Conservation (phyloP, 1,284 basidiomycete genomes). For the Sporisorium sorghi region DNA sequence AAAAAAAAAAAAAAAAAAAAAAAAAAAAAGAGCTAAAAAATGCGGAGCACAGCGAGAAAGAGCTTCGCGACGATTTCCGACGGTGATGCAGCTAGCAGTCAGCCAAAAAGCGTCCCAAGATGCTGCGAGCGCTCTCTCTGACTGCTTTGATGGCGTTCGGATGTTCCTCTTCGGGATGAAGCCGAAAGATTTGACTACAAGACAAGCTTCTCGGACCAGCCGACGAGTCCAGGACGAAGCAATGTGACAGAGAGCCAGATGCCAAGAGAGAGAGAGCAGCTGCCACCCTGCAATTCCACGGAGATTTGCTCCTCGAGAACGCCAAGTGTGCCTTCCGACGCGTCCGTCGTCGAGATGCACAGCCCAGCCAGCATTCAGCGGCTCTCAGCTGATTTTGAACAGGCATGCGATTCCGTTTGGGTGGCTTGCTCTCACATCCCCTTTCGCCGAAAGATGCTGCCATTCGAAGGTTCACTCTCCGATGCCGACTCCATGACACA, state of each 20-base stretch:
- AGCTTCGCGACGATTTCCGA: background rate
- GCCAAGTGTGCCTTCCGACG: no score
- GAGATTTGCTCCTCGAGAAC: no score
- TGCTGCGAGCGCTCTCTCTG: background rate
- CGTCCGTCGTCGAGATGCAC: no score
- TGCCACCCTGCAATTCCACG: background rate
- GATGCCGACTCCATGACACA: background rate
- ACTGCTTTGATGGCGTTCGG: no score
- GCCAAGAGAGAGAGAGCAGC: no score
- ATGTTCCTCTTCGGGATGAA: no score
- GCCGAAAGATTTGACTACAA: background rate
- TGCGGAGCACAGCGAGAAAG: background rate
- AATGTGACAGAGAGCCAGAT: background rate
- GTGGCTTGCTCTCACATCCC: no score
- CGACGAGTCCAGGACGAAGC: background rate
- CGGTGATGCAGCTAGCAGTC: no score
- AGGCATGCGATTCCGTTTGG: background rate
- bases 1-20: no score
- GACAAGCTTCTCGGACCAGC: background rate
- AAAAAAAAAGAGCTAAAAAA: background rate
- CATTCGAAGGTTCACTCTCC: no score
- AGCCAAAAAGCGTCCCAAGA: background rate
- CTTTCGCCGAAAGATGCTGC: no score
- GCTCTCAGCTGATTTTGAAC: constrained; percentile 9
- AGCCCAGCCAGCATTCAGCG: constrained; percentile 3